These are phyloP conservation scores for Spongispora temasekensis DNA, from an alignment of 1,284 basidiomycete genomes.

Conservation along the genomic window DNA sequence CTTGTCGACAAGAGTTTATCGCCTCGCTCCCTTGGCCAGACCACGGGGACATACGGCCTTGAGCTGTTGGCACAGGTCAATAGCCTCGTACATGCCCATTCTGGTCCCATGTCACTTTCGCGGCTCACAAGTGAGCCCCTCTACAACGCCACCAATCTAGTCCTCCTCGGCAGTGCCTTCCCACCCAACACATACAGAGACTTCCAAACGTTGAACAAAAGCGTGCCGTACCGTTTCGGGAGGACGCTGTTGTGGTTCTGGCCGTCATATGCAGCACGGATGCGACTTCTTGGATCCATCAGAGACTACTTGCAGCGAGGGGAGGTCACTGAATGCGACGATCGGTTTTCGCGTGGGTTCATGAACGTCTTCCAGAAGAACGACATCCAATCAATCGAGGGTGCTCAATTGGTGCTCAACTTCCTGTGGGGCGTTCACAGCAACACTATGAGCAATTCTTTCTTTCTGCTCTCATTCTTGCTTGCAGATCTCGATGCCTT, in stretches of 20 bases:
- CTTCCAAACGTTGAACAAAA: constrained; percentile 22
- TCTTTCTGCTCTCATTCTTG: constrained; percentile 24
- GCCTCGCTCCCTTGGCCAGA: constrained; percentile 13
- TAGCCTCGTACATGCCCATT: background rate
- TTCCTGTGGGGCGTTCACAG: constrained; percentile 31
- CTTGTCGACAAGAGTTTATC: constrained; percentile 25
- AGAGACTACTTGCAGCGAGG: constrained; percentile 15
- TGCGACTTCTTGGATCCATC: constrained; percentile 11
- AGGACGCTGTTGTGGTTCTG: constrained; percentile 15
- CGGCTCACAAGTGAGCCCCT: constrained; percentile 19
- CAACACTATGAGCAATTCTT: constrained; percentile 20
- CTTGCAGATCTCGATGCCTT: constrained; percentile 15
- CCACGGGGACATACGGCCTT: constrained; percentile 14
- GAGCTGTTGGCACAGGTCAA: constrained; percentile 15
- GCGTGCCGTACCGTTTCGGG: constrained; percentile 21
- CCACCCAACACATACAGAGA: constrained; percentile 21
- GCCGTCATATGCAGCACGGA: constrained; percentile 21
- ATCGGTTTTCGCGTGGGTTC: constrained; percentile 14
- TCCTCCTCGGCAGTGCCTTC: constrained; percentile 22
- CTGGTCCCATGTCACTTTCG: constrained; percentile 11
- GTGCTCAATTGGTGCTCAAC: constrained; percentile 21
- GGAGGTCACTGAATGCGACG: constrained; percentile 5
- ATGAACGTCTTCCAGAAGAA: constrained; percentile 21
- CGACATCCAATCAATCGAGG: constrained; percentile 17
- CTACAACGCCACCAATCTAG: constrained; percentile 18